phyloP scores from a whole-genome alignment of 345 rosid genomes.

The Euphorbia pulcherrima region DNA sequence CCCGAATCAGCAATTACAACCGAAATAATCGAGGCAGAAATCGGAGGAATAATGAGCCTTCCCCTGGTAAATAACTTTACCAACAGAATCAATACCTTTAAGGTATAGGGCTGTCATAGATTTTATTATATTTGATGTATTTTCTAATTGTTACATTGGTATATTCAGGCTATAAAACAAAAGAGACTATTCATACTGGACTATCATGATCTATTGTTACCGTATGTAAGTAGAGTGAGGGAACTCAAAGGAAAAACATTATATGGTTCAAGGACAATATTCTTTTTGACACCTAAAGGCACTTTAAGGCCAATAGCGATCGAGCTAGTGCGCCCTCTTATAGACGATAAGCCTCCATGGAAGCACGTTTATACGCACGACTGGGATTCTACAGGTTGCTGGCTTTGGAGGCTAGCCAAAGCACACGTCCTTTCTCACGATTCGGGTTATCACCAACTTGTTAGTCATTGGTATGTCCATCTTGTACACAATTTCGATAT shows the following conservation, averaged over 20 bases:
- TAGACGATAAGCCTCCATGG: conserved; percentile 62
- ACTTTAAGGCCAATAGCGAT: conserved; percentile 60
- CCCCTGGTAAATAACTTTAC: conserved; percentile 40
- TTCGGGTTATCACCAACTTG: conserved; percentile 59
- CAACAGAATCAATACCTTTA: no score
- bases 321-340: conserved; percentile 57
- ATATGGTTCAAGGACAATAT: conserved; percentile 62
- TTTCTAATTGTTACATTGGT: no score
- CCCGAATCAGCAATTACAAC: conserved; percentile 60
- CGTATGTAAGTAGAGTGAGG: conserved; percentile 62
- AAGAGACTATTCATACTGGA: conserved; percentile 54
- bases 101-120: no score
- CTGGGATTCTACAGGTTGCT: conserved; percentile 42
- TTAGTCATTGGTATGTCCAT: conserved; percentile 56
- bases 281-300: conserved; percentile 49
- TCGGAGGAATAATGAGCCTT: conserved; percentile 48
- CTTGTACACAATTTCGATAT: no score
- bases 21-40: conserved; percentile 46
- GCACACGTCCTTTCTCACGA: conserved; percentile 63
- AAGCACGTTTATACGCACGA: conserved; percentile 43
- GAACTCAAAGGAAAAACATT: conserved; percentile 37
- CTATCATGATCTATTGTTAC: conserved; percentile 55
- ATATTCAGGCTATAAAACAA: conserved; percentile 41
- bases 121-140: no score
- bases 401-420: conserved; percentile 77